Conservation (phyloP, 2,329 filamentous ascomycete species). For the Diaporthe citri region DNA sequence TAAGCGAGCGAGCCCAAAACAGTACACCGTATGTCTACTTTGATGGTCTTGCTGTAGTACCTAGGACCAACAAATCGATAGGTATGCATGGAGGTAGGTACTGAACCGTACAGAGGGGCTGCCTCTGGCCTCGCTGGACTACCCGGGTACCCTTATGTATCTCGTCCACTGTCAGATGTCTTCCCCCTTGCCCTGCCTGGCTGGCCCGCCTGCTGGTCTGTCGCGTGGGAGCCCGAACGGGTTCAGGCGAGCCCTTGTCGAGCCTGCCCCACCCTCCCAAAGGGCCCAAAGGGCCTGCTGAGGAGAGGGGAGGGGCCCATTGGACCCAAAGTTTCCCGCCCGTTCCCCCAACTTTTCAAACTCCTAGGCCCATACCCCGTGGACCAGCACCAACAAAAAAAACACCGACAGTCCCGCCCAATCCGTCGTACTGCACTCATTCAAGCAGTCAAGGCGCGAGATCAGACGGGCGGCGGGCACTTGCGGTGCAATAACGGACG, state of each 20-base stretch:
- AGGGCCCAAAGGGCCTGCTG: conserved; percentile 6
- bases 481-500: conserved; percentile 1
- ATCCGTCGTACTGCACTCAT: neutral
- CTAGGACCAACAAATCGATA: no score
- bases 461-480: conserved; percentile 13
- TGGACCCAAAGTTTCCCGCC: conserved; percentile 27
- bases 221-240: conserved; percentile 20
- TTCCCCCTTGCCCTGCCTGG: conserved; percentile 1
- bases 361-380: conserved; percentile 15
- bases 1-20: conserved; percentile 21
- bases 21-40: conserved; percentile 14
- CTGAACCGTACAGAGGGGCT: neutral
- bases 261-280: conserved; percentile 30
- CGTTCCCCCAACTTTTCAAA: conserved; percentile 23
- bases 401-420: conserved; percentile 20
- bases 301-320: conserved; percentile 1
- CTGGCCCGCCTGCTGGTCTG: neutral
- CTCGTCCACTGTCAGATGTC: neutral
- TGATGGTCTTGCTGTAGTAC: neutral
- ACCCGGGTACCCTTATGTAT: neutral
- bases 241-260: conserved; percentile 10
- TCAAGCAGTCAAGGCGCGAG: neutral
- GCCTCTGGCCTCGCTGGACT: neutral
- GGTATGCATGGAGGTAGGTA: no score
- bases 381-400: conserved; percentile 21